Evolutionary conservation across 2,329 filamentous ascomycete genomes (phyloP).

Genomic region (Clarireedia monteithiana): DNA sequence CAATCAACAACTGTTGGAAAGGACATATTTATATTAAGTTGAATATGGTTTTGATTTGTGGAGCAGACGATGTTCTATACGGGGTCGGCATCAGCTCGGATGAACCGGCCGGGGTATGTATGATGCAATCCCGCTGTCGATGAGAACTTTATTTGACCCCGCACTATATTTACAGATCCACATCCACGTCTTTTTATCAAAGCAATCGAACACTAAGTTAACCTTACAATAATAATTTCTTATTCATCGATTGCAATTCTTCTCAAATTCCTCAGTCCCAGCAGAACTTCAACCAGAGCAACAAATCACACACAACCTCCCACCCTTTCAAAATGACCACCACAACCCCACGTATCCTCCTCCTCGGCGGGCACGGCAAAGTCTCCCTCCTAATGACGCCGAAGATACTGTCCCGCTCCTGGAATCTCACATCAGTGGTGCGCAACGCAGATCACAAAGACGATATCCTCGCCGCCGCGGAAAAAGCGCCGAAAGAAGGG

Average conservation of each 20-base stretch:
- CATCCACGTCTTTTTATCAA: not conserved
- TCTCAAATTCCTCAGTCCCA: no score
- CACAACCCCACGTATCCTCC: slow-evolving; percentile 41
- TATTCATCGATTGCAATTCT: no score
- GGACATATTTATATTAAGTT: no score
- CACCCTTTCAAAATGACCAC: no score
- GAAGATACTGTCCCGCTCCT: slow-evolving; percentile 63
- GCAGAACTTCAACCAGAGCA: no score
- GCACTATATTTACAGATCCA: not conserved
- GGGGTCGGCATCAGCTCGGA: no score
- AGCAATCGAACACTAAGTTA: not conserved
- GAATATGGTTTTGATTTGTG: no score
- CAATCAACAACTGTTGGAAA: no score
- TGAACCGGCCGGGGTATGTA: not conserved
- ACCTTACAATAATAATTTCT: no score
- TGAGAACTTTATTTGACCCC: not conserved
- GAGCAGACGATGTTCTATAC: no score
- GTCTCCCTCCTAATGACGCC: slow-evolving; percentile 68
- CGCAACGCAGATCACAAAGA: slow-evolving; percentile 61
- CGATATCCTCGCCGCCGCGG: slow-evolving; percentile 47
- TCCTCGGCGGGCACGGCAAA: slow-evolving; percentile 79
- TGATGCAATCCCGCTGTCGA: not conserved
- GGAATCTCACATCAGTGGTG: slow-evolving; percentile 73
- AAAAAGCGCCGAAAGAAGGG: slow-evolving; percentile 24
- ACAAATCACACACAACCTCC: no score